These are phyloP conservation scores for Cyberlindnera suaveolens DNA, from an alignment of 805 yeast genomes.

Conservation along the genomic window DNA sequence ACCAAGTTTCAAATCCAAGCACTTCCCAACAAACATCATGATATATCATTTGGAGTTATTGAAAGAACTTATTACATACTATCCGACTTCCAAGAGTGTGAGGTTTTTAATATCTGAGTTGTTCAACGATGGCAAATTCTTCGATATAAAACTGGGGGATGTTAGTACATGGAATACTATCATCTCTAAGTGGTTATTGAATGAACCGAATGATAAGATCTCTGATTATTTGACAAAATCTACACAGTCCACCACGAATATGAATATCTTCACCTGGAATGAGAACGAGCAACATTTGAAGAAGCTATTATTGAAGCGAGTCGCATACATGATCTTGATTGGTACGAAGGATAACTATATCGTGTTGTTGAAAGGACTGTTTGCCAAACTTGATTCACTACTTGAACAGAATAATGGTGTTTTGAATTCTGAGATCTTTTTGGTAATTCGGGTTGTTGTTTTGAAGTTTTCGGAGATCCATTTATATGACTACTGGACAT, in stretches of 20 bases:
- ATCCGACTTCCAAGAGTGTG: slow-evolving; percentile 49
- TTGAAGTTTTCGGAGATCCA: slow-evolving; percentile 59
- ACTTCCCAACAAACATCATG: slow-evolving; percentile 33
- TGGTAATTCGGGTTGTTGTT: slow-evolving; percentile 58
- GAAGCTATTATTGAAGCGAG: slow-evolving; percentile 48
- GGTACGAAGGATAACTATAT: slow-evolving; percentile 53
- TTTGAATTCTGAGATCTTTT: slow-evolving; percentile 38
- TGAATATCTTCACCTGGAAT: slow-evolving; percentile 64
- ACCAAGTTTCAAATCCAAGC: slow-evolving; percentile 46
- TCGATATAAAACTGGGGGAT: slow-evolving; percentile 29
- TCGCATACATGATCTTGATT: slow-evolving; percentile 57
- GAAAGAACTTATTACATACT: slow-evolving; percentile 22
- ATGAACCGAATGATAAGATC: slow-evolving; percentile 51
- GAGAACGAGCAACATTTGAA: slow-evolving; percentile 56
- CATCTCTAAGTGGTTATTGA: slow-evolving; percentile 55
- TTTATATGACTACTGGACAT: slow-evolving; percentile 63
- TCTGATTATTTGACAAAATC: slow-evolving; percentile 38
- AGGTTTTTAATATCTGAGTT: slow-evolving; percentile 56
- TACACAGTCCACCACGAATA: slow-evolving; percentile 43
- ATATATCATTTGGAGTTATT: slow-evolving; percentile 40
- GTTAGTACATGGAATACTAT: slow-evolving; percentile 46
- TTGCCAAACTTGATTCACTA: slow-evolving; percentile 39
- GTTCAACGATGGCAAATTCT: slow-evolving; percentile 55
- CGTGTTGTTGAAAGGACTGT: slow-evolving; percentile 41
- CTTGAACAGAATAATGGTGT: slow-evolving; percentile 28